Base-by-base conservation (phyloP, 306 rosid genomes). In the Leucaena leucocephala region DNA sequence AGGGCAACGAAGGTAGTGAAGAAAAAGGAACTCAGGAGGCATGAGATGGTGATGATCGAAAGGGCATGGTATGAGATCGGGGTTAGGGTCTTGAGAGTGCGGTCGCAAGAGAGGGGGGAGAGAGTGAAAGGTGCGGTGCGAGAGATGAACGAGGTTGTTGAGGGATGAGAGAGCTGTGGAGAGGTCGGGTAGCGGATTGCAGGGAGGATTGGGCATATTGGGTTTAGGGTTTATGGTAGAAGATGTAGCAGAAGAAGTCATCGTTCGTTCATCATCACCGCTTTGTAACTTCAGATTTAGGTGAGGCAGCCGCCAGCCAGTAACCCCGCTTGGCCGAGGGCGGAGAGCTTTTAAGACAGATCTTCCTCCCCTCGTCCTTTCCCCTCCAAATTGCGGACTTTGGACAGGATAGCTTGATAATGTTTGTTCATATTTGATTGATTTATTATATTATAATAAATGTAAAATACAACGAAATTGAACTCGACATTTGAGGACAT, bases 1-100 rank as follows among this genome's bases (percentile, higher is more conserved):
- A 27, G 89, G 75, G 78, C 97, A 92, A 11, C 71, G 86, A 46
- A 91, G 94, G 79, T 83, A 85, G 85, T 92, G 97, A 46, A 68
- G 85, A 81, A 92, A 91, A 72, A 90, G 91, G 80, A 87, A 81
- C 16, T 76, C 46, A 4, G 91, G 91, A 6, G 86, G 92, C 35
- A 92, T 12, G 11, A 82, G 86, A 84, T 94, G 98, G 72, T 86
- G 82, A 3, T 74, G 85, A 67, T 91, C 78, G 75, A 91, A 85
- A 36, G 85, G 88, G 83, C 97, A 91, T 48, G 77, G 76, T 15
- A 89, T 13, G 62, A 85, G 81, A 71, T 72, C 75, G 4, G 71
- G 10, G 21, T 75, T 77, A 57, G 80, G 78, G 88, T 78, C 43
- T 81, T 27, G 36, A 48, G 78, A 62, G 17, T 70, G 50, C 0